Percentiles rank a stretch among this genome's conserved stretches.
phyloP scores from a whole-genome alignment of 2,329 filamentous ascomycete species.

The Ascosphaera pollenicola region DNA sequence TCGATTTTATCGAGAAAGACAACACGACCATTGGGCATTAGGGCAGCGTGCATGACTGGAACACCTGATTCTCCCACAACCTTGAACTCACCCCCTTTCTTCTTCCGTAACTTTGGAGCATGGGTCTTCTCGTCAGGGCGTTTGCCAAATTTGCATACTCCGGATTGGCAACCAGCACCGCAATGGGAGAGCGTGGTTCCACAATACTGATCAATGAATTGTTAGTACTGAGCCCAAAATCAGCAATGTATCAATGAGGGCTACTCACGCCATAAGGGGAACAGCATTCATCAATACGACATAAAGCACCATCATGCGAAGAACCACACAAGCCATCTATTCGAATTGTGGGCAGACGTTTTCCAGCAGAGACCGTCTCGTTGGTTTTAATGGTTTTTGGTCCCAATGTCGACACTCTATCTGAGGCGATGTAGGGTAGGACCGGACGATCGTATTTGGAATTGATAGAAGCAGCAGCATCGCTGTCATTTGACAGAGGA shows the following conservation, averaged over 20 bases:
- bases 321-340: slow-evolving; percentile 31
- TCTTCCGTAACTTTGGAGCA: slow-evolving; percentile 2
- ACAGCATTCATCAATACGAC: slow-evolving; percentile 30
- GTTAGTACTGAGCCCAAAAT: slow-evolving; percentile 3
- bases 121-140: slow-evolving; percentile 2
- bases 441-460: not conserved
- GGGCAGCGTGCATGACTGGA: slow-evolving; percentile 39
- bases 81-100: slow-evolving; percentile 25
- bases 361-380: not conserved
- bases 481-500: no score
- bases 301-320: slow-evolving; percentile 26
- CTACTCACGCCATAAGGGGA: slow-evolving; percentile 34
- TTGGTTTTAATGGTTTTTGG: not conserved
- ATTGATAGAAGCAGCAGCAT: no score
- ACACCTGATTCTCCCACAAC: slow-evolving; percentile 35
- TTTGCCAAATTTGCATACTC: slow-evolving; percentile 21
- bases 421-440: not conserved
- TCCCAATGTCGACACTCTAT: not conserved
- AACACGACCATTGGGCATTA: slow-evolving; percentile 36
- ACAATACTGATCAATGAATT: slow-evolving; percentile 9
- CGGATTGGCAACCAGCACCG: slow-evolving; percentile 34
- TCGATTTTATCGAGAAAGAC: slow-evolving; percentile 42
- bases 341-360: not conserved
- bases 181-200: slow-evolving; percentile 27
- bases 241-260: no score